Evolutionary conservation across 73 alveolate genomes (phyloP), one percentile per base, ranked within the genome.

Genomic region (Urostyla sp.): DNA sequence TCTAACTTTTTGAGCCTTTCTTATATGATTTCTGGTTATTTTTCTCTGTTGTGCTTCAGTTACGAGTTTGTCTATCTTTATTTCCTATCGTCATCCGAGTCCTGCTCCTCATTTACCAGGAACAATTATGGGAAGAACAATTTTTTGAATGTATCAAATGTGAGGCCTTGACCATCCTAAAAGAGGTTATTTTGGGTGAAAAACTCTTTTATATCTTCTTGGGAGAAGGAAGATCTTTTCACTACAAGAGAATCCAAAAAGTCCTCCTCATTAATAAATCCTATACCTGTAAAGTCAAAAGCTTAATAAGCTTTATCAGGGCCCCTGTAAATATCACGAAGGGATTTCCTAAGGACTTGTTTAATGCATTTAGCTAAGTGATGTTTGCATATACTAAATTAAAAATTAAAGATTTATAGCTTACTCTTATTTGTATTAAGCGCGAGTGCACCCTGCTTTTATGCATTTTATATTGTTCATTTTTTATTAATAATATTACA

Each of bases 231-330:
- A 0, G 61, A 34, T 2, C 66, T 36, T 13, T 11, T 24, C 0
- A 60, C 32, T 6, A 78, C 59, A 3, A 78, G 40, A 3, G 81
- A 53, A 23, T n/a, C 15, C 36, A 44, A 24, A 32, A 75, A 60
- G 43, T 75, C 89, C 10, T 78, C 81, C 37, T 57, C 74, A n/a
- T 80, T 60, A 5, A 78, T 59, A 59, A 60, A 78, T 0, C 89
- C 89, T 16, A 69, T 35, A n/a, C 89, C 89, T 16, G 55, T 15
- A 50, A 57, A 78, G 59, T 78, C 89, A 44, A 78, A 20, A 1
- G 89, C 46, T 2, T 80, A 44, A 44, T 57, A 78, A 0, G 89
- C 89, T 24, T 56, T 55, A 27, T 78, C 89, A n/a, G 89, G 80
- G 38, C 78, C 69, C 21, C 75, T 66, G 36, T 21, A 75, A 23